Base-by-base conservation (phyloP, 768 basidiomycete species). In the Tephrocybe rancida region DNA sequence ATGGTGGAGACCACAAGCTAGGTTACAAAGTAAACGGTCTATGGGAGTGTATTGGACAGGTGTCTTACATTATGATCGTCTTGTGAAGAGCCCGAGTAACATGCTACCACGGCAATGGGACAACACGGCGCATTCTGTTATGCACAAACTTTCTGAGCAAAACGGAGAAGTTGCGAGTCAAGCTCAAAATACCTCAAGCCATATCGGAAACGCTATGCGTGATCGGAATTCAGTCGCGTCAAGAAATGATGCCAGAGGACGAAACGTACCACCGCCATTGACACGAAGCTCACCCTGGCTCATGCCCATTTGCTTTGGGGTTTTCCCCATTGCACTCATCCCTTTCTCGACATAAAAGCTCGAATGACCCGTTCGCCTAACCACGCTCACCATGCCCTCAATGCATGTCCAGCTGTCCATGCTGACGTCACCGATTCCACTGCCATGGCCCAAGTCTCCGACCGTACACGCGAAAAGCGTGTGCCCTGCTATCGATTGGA, bases 311-410 rank as follows among this genome's bases (percentile, higher is more conserved):
- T 90, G 86, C 59, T 82, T 82, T 34, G 86, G 78, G 5, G 84
- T 85, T 70, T 88, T 90, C 16, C 87, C 87, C 85, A 88, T 87
- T 3, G 90, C 90, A 44, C 81, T 83, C 84, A 90, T 90, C 5
- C 89, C 88, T 64, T 91, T 92, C 65, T 92, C 90, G 8, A 93
- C 88, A 67, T 93, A 93, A 67, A 77, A 92, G 59, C 86, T 90
- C 7, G 89, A 90, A 65, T 92, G 91, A 1, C 91, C 90, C 16
- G 90, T 92, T 55, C 89, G 78, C 60, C 79, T 82, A 42, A 91
- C 90, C 22, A 91, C 86, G 35, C 81, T 82, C 58, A 92, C 75
- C 87, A 92, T 92, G 37, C 86, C 84, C 70, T 92, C 88, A 39
- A 92, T 63, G 62, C 81, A 83, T 26, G 81, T 68, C 91, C 91